These are phyloP conservation scores for Microsporum audouinii DNA, from an alignment of 2,329 filamentous ascomycete genomes.

Conservation along the genomic window DNA sequence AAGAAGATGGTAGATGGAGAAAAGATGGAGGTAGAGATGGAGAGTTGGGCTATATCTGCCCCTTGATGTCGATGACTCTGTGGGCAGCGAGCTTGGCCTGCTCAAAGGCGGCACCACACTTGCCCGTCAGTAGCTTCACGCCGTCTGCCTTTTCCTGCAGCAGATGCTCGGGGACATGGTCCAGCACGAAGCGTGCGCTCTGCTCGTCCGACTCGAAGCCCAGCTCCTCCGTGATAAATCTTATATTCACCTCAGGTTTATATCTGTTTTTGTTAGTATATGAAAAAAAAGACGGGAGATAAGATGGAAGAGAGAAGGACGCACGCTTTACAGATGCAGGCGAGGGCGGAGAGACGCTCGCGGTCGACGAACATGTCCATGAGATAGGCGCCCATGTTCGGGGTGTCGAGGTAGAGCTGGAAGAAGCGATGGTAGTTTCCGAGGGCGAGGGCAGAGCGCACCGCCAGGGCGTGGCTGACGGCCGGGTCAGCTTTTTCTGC, in stretches of 20 bases:
- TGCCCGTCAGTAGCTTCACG: constrained; percentile 61
- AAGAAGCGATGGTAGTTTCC: constrained; percentile 98
- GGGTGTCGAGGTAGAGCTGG: constrained; percentile 84
- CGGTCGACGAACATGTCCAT: constrained; percentile 99
- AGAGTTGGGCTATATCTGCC: constrained; percentile 54
- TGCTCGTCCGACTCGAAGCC: constrained; percentile 88
- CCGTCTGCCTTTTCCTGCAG: constrained; percentile 66
- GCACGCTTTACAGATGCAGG: constrained; percentile 90
- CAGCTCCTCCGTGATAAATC: constrained; percentile 90
- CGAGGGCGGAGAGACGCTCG: constrained; percentile 80
- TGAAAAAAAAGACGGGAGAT: neutral
- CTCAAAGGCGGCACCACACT: constrained; percentile 65
- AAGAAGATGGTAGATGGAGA: neutral
- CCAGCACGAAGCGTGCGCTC: constrained; percentile 79
- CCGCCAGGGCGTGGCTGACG: constrained; percentile 82
- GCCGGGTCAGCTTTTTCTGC: constrained; percentile 80
- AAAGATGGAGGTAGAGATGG: constrained; percentile 8
- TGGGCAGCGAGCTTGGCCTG: constrained; percentile 61
- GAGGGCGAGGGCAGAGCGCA: constrained; percentile 80
- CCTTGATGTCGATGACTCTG: constrained; percentile 87
- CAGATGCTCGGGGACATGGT: constrained; percentile 62
- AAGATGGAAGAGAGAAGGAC: constrained; percentile 31
- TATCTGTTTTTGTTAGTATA: constrained; percentile 57
- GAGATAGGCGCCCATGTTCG: constrained; percentile 93
- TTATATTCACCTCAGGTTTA: constrained; percentile 77